Base-by-base conservation (phyloP, 805 yeast species). In the Candida silvatica region DNA sequence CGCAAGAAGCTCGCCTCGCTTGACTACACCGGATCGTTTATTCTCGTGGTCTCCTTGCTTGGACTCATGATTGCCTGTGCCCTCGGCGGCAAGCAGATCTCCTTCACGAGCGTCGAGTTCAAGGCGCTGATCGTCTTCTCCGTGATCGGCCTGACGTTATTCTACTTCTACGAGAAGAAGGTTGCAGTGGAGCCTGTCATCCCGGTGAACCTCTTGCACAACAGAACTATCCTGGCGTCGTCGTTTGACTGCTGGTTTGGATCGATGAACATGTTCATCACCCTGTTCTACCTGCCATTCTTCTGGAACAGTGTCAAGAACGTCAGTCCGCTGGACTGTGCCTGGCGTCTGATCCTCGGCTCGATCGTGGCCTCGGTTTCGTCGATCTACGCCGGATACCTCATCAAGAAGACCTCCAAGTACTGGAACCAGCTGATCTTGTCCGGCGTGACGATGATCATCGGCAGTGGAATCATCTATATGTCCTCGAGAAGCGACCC, bases 241-340 rank as follows among this genome's bases (percentile, higher is more conserved):
- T 76, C 86, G 0, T 58, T 82, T 37, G 67, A 80, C 29, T 79
- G 78, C 53, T 75, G 83, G 74, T 77, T 81, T 45, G 64, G 69
- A 53, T 74, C 85, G 5, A 82, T 83, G 81, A 67, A 75, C 1
- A 68, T 71, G 14, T 81, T 71, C 51, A 61, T 86, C 2, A 65
- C 67, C 43, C 51, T 84, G 37, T 85, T 67, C 58, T 84, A 77
- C 54, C 66, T 77, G 3, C 95, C 95, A 2, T 66, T 85, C 15
- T 81, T 66, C 48, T 76, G 58, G 58, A 37, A 43, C 2, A 38
- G 47, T 27, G 57, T 53, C 17, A 53, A 51, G 27, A 47, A 49
- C 25, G 29, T 53, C 29, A 29, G 47, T 7, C 48, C 58, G 8
- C 37, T 49, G 29, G 48, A 48, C 5, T 41, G 53, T 36, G 77